Conservation (phyloP, 768 basidiomycete genomes). For the Naematelia aurantialba region DNA sequence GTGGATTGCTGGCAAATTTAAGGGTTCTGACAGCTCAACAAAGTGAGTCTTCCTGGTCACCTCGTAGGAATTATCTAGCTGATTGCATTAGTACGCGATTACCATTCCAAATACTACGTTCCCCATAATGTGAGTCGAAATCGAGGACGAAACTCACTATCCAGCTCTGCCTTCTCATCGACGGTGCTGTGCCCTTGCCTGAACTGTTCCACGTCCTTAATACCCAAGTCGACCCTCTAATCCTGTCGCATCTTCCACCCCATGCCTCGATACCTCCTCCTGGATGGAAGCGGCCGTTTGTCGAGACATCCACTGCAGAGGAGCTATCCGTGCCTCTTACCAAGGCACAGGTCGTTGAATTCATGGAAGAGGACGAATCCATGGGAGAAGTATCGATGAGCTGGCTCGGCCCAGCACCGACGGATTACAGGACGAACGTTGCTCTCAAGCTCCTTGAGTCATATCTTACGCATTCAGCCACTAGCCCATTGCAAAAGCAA, state of each 20-base stretch:
- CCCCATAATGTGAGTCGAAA: slow-evolving; percentile 66
- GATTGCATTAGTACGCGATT: slow-evolving; percentile 69
- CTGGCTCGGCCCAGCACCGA: slow-evolving; percentile 65
- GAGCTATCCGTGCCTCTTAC: slow-evolving; percentile 50
- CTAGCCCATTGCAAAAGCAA: slow-evolving; percentile 62
- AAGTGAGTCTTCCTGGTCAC: slow-evolving; percentile 57
- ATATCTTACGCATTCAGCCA: slow-evolving; percentile 71
- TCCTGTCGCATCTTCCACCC: slow-evolving; percentile 54
- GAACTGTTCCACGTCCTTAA: slow-evolving; percentile 79
- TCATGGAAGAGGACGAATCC: slow-evolving; percentile 89
- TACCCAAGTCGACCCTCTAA: slow-evolving; percentile 72
- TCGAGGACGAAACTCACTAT: slow-evolving; percentile 5
- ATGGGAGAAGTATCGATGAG: slow-evolving; percentile 77
- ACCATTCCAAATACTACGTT: slow-evolving; percentile 83
- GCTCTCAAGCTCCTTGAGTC: slow-evolving; percentile 80
- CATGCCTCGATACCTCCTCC: slow-evolving; percentile 54
- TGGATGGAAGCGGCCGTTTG: slow-evolving; percentile 89
- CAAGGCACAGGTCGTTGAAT: slow-evolving; percentile 69
- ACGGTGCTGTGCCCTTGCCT: slow-evolving; percentile 74
- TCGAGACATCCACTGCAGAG: slow-evolving; percentile 75
- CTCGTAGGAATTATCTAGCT: not conserved
- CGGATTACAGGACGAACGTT: slow-evolving; percentile 50
- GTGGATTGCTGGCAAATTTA: slow-evolving; percentile 88
- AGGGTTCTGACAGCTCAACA: slow-evolving; percentile 79
- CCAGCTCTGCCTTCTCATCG: slow-evolving; percentile 67